Evolutionary conservation across 169 alveolate species (phyloP).

Genomic region (Hammondia hammondi): DNA sequence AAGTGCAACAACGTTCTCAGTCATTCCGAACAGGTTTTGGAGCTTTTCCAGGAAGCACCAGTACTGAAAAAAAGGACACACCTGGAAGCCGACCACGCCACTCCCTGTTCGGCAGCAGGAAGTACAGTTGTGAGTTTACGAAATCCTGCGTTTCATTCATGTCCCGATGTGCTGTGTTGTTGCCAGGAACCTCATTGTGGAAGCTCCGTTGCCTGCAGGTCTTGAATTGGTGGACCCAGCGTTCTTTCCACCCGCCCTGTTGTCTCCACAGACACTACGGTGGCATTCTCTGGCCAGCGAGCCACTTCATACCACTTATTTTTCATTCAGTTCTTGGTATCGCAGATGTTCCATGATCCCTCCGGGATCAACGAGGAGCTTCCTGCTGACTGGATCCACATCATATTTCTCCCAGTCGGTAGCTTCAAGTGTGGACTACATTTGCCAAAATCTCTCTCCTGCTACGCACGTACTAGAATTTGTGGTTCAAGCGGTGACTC

Average conservation of each 20-base stretch:
- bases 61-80: too few relatives aligned
- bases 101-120: neutral
- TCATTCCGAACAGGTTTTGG: too few relatives aligned
- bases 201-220: neutral
- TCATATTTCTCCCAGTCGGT: neutral
- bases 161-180: neutral
- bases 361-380: neutral
- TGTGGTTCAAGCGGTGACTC: neutral
- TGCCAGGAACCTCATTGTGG: slow-evolving; percentile 11
- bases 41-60: too few relatives aligned
- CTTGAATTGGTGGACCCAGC: slow-evolving; percentile 15
- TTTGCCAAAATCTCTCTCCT: neutral
- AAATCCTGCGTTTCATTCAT: neutral
- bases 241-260: neutral
- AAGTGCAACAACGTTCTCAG: too few relatives aligned
- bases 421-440: neutral
- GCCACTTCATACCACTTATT: neutral
- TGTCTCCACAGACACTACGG: neutral
- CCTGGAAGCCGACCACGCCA: neutral
- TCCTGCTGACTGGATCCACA: neutral
- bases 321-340: neutral
- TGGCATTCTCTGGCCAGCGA: neutral
- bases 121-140: neutral
- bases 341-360: neutral
- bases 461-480: neutral